These are phyloP conservation scores for Arthrobotrys megalospora DNA, from an alignment of 2,329 filamentous ascomycete genomes.

Conservation along the genomic window DNA sequence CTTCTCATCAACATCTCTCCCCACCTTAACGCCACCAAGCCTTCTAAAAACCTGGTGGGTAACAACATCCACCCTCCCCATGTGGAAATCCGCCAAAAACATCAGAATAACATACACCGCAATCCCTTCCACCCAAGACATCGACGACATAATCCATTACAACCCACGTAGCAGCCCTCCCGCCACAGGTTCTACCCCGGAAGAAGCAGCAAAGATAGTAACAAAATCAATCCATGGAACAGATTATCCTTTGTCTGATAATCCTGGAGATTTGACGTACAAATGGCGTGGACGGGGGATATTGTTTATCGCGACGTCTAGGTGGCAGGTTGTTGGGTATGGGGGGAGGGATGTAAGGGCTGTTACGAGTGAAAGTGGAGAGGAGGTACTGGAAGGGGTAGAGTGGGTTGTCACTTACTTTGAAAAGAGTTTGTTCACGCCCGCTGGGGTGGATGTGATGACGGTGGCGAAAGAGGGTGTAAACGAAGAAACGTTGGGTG, in stretches of 20 bases:
- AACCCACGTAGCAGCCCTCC: slow-evolving; percentile 64
- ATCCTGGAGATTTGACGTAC: slow-evolving; percentile 70
- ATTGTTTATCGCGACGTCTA: slow-evolving; percentile 79
- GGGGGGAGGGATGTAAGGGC: slow-evolving; percentile 72
- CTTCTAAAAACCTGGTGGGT: slow-evolving; percentile 80
- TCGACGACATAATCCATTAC: slow-evolving; percentile 83
- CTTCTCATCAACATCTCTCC: slow-evolving; percentile 65
- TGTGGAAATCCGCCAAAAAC: slow-evolving; percentile 86
- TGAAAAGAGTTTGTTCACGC: slow-evolving; percentile 84
- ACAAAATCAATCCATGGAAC: slow-evolving; percentile 48
- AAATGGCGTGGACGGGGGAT: slow-evolving; percentile 84
- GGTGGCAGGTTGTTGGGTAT: slow-evolving; percentile 87
- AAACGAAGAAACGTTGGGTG: slow-evolving; percentile 72
- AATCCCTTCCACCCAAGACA: slow-evolving; percentile 67
- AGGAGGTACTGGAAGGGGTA: slow-evolving; percentile 64
- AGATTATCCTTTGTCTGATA: slow-evolving; percentile 67
- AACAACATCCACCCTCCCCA: slow-evolving; percentile 81
- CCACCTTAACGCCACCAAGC: slow-evolving; percentile 73
- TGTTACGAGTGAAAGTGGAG: slow-evolving; percentile 35
- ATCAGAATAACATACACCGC: slow-evolving; percentile 82
- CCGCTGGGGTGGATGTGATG: slow-evolving; percentile 85
- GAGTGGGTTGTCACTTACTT: slow-evolving; percentile 89
- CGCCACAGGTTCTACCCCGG: slow-evolving; percentile 2
- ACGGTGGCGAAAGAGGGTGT: slow-evolving; percentile 76
- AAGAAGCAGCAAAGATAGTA: slow-evolving; percentile 3